Conservation (phyloP, 1,284 basidiomycete species). For the Chiua sp. region DNA sequence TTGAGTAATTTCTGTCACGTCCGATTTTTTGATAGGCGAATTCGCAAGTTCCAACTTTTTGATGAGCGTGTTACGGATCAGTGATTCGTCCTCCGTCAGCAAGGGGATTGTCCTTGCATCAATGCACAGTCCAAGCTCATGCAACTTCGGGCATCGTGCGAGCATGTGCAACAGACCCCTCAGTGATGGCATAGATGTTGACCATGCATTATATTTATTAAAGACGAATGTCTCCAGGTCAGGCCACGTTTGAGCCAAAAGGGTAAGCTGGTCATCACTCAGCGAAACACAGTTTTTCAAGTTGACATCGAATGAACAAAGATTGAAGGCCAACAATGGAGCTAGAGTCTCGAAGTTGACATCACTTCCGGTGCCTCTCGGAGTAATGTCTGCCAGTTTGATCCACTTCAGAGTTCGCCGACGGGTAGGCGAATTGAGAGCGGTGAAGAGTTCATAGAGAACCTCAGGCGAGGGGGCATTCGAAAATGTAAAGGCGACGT, state of each 20-base stretch:
- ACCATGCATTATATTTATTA: too few relatives aligned
- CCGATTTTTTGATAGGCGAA: constrained; percentile 5
- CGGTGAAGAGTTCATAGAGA: constrained; percentile 6
- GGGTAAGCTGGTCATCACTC: constrained; percentile 16
- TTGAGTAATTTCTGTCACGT: background rate
- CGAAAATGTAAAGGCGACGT: too few relatives aligned
- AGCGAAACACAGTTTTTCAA: constrained; percentile 6
- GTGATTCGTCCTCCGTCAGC: constrained; percentile 7
- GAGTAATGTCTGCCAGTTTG: too few relatives aligned
- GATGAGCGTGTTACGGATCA: constrained; percentile 9
- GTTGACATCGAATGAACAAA: background rate
- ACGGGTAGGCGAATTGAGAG: too few relatives aligned
- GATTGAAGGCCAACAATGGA: constrained; percentile 9
- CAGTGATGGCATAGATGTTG: too few relatives aligned
- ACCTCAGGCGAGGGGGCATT: background rate
- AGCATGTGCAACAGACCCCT: constrained; percentile 17
- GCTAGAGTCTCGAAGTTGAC: constrained; percentile 8
- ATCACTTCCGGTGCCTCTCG: too few relatives aligned
- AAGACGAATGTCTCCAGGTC: constrained; percentile 10
- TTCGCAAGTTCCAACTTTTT: background rate
- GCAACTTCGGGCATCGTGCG: constrained; percentile 15
- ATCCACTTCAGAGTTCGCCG: too few relatives aligned
- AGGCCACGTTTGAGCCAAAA: constrained; percentile 13
- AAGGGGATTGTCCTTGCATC: constrained; percentile 9
- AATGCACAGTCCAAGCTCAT: constrained; percentile 2